Conservation (phyloP, 2,329 filamentous ascomycete species). For the Westerdykella aurantiaca region DNA sequence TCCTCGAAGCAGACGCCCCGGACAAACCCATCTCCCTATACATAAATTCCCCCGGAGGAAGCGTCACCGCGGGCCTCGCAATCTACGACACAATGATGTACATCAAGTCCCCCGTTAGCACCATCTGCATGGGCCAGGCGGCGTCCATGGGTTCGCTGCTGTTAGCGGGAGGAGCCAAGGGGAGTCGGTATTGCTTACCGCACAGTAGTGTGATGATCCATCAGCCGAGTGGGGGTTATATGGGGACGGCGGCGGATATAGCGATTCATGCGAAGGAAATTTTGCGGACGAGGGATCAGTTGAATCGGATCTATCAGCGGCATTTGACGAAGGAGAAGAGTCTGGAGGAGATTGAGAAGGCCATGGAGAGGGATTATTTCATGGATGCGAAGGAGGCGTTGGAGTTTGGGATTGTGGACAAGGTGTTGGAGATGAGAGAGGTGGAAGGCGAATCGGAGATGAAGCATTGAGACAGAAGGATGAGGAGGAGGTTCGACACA, state of each 20-base stretch:
- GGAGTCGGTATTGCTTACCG: slow-evolving; percentile 83
- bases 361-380: slow-evolving; percentile 97
- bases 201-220: slow-evolving; percentile 96
- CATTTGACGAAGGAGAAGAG: slow-evolving; percentile 77
- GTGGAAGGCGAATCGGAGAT: slow-evolving; percentile 37
- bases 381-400: slow-evolving; percentile 82
- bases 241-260: slow-evolving; percentile 70
- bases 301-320: slow-evolving; percentile 83
- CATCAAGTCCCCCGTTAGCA: slow-evolving; percentile 86
- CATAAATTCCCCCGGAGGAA: slow-evolving; percentile 94
- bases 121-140: slow-evolving; percentile 90
- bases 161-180: slow-evolving; percentile 76
- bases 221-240: slow-evolving; percentile 76
- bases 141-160: slow-evolving; percentile 92
- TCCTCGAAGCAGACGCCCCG: slow-evolving; percentile 94
- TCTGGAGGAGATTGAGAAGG: slow-evolving; percentile 77
- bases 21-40: slow-evolving; percentile 95
- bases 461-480: slow-evolving; percentile 11
- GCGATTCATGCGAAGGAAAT: slow-evolving; percentile 98
- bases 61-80: slow-evolving; percentile 74
- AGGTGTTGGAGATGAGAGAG: slow-evolving; percentile 66
- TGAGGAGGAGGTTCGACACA: too few relatives aligned
- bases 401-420: slow-evolving; percentile 86
- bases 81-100: slow-evolving; percentile 99
- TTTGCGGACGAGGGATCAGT: slow-evolving; percentile 71